Evolutionary conservation across 805 yeast species (phyloP).

Genomic region (Cyberlindnera mississippiensis): DNA sequence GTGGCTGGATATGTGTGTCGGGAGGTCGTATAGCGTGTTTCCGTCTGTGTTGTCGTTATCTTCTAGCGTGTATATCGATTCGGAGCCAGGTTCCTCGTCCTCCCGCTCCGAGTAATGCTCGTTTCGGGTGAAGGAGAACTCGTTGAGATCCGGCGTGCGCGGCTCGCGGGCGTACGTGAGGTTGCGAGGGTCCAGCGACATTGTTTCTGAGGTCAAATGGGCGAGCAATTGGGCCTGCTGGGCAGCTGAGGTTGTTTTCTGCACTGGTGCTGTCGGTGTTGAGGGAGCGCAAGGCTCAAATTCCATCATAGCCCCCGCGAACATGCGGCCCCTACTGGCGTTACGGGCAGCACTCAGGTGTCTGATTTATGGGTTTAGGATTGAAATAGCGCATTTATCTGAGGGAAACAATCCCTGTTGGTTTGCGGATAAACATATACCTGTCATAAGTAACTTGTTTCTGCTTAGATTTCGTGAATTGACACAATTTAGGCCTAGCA

Average conservation of each 20-base stretch:
- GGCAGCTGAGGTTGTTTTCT: neutral
- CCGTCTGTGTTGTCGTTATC: conserved; percentile 8
- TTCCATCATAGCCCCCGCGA: too few species aligned
- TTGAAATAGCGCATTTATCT: too few species aligned
- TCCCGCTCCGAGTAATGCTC: neutral
- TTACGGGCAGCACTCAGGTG: too few species aligned
- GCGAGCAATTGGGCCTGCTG: neutral
- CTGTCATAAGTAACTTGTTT: too few species aligned
- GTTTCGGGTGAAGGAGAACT: conserved; percentile 14
- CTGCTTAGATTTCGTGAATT: too few species aligned
- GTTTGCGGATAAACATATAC: too few species aligned
- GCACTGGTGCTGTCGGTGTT: neutral
- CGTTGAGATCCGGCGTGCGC: conserved; percentile 18
- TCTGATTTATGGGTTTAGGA: too few species aligned
- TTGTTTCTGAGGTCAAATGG: neutral
- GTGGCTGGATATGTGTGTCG: conserved; percentile 26
- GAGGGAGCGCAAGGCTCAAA: too few species aligned
- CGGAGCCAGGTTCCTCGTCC: conserved; percentile 8
- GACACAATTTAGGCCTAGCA: too few species aligned
- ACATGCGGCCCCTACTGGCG: too few species aligned
- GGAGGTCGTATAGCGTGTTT: conserved; percentile 17
- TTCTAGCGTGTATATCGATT: conserved; percentile 21
- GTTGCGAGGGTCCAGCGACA: conserved; percentile 26
- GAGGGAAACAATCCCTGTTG: too few species aligned
- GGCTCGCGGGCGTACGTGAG: conserved; percentile 11